Base-by-base conservation (phyloP, 176 grass and related monocot genomes). In the Neostapfia colusana region DNA sequence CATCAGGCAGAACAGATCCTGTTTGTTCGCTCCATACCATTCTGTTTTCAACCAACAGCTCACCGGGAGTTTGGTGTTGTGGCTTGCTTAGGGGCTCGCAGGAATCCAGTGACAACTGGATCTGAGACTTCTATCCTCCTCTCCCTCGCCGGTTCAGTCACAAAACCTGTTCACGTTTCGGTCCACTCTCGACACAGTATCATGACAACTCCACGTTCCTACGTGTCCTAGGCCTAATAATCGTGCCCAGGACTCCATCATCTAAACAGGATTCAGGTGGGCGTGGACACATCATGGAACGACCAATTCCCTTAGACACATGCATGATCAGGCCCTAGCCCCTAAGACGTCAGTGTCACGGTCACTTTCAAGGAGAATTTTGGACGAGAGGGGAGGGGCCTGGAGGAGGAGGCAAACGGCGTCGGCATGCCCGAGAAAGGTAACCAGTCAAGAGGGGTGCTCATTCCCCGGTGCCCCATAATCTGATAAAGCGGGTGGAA, bases 401-500 rank as follows among this genome's bases (percentile, higher is more conserved):
- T 25, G 75, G 76, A 68, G 15, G 65, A 43, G 21, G 55, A 13
- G 55, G 55, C 55, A 58, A 34, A 53, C 5, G 61, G 41, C 84
- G 43, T 66, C 39, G 81, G 63, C 70, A 65, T 17, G 86, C 70
- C 81, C 86, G 18, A 88, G 86, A 84, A 84, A 80, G 81, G 86
- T 25, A 76, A 76, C 81, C 50, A 70, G 81, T 76, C 69, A 75
- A 75, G 79, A 67, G 59, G 23, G 86, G 28, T 21, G 69, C 53
- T 88, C 81, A 80, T 84, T 84, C 86, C 74, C 76, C 73, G 45
- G 53, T 63, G 80, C 34, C 85, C 80, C 80, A 83, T 75, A 79
- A 3, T 35, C 86, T 84, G 86, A 55, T 41, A 88, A 84, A 88
- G 86, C 65, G 70, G 27, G 5, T 8, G 46, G 60, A 20, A 77